A percentile compares a stretch with the other conserved stretches of the same genome.
Conservation (phyloP, 1,284 basidiomycete genomes). For the Porogramme epimiltina region DNA sequence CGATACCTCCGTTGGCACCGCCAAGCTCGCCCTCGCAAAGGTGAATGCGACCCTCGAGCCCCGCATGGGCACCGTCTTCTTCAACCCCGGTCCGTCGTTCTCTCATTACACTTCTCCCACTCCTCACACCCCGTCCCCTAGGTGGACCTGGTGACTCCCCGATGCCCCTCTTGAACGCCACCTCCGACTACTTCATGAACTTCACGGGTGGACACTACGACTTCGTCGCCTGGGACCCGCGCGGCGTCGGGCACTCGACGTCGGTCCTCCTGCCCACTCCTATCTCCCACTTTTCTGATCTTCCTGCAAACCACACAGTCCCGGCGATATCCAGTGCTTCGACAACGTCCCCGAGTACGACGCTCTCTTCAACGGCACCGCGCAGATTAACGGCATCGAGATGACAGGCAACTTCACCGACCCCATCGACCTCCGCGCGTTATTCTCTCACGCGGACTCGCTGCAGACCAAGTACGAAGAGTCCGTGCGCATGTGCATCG, state of each 20-base stretch:
- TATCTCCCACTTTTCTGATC: neutral
- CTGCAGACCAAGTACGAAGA: conserved; percentile 13
- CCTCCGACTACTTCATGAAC: neutral
- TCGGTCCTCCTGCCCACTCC: too few relatives aligned
- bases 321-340: conserved; percentile 14
- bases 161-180: neutral
- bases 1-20: conserved; percentile 4
- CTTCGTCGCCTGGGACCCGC: conserved; percentile 15
- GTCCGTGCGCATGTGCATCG: conserved; percentile 2
- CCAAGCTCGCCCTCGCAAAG: conserved; percentile 8
- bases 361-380: conserved; percentile 13
- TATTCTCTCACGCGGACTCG: conserved; percentile 6
- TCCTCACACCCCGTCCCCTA: neutral
- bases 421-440: neutral
- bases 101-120: neutral
- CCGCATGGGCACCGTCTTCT: conserved; percentile 9
- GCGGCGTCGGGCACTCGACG: conserved; percentile 14
- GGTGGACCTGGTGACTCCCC: conserved; percentile 11
- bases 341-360: conserved; percentile 1
- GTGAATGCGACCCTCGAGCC: conserved; percentile 7
- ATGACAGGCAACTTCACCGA: conserved; percentile 12
- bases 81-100: conserved; percentile 12
- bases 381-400: conserved; percentile 7
- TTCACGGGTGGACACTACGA: conserved; percentile 8
- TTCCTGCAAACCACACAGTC: neutral